Evolutionary conservation across 2,329 filamentous ascomycete species (phyloP).

Genomic region (Coleophoma cylindrospora): DNA sequence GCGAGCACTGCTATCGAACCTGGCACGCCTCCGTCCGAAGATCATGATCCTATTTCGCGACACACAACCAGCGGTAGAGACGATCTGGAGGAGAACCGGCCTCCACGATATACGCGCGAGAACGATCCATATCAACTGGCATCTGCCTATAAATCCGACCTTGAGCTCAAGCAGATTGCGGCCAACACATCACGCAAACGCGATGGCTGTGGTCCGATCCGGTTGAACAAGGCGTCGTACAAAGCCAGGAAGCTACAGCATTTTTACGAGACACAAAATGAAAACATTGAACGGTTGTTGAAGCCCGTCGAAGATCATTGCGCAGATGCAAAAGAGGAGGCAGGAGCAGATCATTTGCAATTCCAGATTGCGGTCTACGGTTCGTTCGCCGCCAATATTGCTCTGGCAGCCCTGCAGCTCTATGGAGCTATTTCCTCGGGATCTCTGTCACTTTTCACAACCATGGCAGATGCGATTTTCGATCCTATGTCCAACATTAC

Average conservation of each 20-base stretch:
- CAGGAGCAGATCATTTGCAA: constrained; percentile 75
- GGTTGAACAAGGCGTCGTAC: constrained; percentile 29
- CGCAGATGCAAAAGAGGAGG: constrained; percentile 69
- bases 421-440: constrained; percentile 84
- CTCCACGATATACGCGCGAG: constrained; percentile 32
- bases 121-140: constrained; percentile 81
- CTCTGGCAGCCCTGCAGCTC: constrained; percentile 75
- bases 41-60: constrained; percentile 21
- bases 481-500: constrained; percentile 87
- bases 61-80: constrained; percentile 16
- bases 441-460: constrained; percentile 95
- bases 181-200: constrained; percentile 79
- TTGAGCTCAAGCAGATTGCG: constrained; percentile 71
- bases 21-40: constrained; percentile 17
- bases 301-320: constrained; percentile 92
- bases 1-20: constrained; percentile 37
- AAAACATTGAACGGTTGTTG: constrained; percentile 85
- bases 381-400: constrained; percentile 73
- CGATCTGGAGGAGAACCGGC: constrained; percentile 36
- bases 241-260: constrained; percentile 51
- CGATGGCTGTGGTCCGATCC: constrained; percentile 36
- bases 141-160: constrained; percentile 68
- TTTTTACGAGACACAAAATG: constrained; percentile 90
- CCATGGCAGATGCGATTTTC: constrained; percentile 93
- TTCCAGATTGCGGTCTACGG: constrained; percentile 62